Percentiles rank a stretch among this genome's conserved stretches.
Evolutionary conservation across 306 rosid genomes (phyloP).

Genomic region (Casuarina equisetifolia): DNA sequence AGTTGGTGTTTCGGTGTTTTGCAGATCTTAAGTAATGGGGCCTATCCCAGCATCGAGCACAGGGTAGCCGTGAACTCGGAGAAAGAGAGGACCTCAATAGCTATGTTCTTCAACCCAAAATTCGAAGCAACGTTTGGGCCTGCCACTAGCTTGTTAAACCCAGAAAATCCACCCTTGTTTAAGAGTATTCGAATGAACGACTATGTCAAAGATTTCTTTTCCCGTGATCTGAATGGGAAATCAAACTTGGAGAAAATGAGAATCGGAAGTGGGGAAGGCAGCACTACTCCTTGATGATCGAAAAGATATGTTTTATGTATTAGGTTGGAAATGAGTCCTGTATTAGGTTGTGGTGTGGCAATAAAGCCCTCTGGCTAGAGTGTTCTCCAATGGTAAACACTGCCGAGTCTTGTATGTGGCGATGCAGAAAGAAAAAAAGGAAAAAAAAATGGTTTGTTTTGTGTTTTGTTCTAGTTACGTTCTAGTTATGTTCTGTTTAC

Average conservation of each 20-base stretch:
- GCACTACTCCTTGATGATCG: neutral
- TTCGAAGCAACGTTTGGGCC: conserved; percentile 68
- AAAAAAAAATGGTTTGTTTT: too few species aligned
- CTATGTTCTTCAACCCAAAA: conserved; percentile 65
- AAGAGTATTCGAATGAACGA: conserved; percentile 54
- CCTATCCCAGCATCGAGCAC: conserved; percentile 72
- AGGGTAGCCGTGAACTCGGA: conserved; percentile 61
- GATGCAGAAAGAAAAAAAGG: too few species aligned
- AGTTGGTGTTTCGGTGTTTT: neutral
- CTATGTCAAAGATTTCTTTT: conserved; percentile 50
- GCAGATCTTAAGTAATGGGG: conserved; percentile 80
- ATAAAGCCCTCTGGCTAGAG: too few species aligned
- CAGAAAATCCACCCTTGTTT: conserved; percentile 50
- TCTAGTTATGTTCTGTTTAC: too few species aligned
- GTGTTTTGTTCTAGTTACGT: too few species aligned
- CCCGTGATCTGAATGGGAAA: conserved; percentile 59
- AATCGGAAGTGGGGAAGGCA: conserved; percentile 11
- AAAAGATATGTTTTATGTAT: too few species aligned
- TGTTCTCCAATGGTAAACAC: too few species aligned
- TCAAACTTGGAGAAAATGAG: conserved; percentile 66
- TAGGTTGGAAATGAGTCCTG: too few species aligned
- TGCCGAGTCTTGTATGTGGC: too few species aligned
- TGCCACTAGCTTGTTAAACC: conserved; percentile 12
- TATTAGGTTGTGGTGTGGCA: too few species aligned
- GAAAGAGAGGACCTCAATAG: conserved; percentile 65